Evolutionary conservation across 805 yeast genomes (phyloP), one percentile per base, ranked within the genome.

Genomic region (Lachancea quebecensis): DNA sequence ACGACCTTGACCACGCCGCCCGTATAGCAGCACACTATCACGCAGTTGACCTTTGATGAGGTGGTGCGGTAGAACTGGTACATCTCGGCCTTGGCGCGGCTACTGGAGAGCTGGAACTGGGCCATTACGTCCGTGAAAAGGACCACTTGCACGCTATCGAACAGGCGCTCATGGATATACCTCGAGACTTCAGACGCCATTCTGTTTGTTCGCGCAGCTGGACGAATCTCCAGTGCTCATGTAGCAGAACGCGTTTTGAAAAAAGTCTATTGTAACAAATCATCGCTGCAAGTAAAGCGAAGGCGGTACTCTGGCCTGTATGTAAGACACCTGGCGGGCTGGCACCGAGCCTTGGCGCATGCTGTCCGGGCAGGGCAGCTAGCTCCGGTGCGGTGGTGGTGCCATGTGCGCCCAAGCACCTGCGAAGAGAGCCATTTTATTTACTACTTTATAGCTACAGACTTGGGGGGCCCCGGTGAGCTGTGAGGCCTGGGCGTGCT

Each of bases 51-150:
- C 40, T 59, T 59, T 14, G 51, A 49, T 34, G 49, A 47, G 9
- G 57, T 52, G 11, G 51, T 51, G 27, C 53, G 52, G 47, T 60
- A 63, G 43, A 59, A 63, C 10, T 51, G 43, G 39, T 58, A 59
- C 65, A 63, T 58, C 35, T 47, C 39, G 15, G 47, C 44, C 42
- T 63, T 63, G 10, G 66, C 65, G 30, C 38, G 44, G 3, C 54
- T 49, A 11, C 63, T 61, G 2, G 58, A 58, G 25, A 58, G 39
- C 18, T 48, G 49, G 45, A 60, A 60, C 16, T 50, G 17, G 31
- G 45, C 44, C 33, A 59, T 50, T 33, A 62, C 42, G 45, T 62
- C 66, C 5, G 65, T 57, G 45, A 59, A 59, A 7, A 55, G 45
- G 11, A 62, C 61, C 6, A 63, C 56, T 38, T 55, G 52, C 14